Evolutionary conservation across 106 monocot genomes (phyloP).

Genomic region (Alisma plantagoaquatica): DNA sequence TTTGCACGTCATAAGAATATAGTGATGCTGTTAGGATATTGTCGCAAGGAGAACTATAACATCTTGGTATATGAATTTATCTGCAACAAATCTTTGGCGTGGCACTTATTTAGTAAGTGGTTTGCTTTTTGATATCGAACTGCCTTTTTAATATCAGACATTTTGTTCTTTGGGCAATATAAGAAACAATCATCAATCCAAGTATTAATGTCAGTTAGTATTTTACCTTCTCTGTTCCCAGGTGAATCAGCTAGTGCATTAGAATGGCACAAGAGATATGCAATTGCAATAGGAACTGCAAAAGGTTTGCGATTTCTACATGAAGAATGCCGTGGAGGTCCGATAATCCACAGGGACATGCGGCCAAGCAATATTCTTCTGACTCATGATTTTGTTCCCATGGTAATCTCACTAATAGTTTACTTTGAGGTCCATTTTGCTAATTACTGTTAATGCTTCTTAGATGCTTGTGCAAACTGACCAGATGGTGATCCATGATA

Average conservation of each 20-base stretch:
- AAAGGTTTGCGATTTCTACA: conserved; percentile 40
- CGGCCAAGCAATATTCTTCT: conserved; percentile 39
- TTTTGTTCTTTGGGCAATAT: no score
- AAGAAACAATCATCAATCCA: no score
- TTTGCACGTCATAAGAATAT: conserved; percentile 45
- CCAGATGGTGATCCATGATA: no score
- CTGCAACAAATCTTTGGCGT: conserved; percentile 36
- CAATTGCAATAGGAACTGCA: conserved; percentile 34
- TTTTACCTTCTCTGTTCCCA: conserved; percentile 4
- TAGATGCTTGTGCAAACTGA: no score
- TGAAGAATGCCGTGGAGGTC: conserved; percentile 51
- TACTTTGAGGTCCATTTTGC: no score
- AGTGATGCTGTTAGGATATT: conserved; percentile 44
- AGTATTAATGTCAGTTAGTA: neutral
- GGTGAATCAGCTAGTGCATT: conserved; percentile 19
- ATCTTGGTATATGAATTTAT: conserved; percentile 46
- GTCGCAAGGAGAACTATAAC: conserved; percentile 44
- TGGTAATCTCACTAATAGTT: no score
- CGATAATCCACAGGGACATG: conserved; percentile 42
- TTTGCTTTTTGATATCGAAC: no score
- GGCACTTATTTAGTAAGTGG: conserved; percentile 39
- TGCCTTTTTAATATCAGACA: neutral
- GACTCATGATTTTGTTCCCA: conserved; percentile 40
- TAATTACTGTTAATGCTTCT: no score
- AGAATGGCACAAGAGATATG: conserved; percentile 38